phyloP scores from a whole-genome alignment of 768 basidiomycete genomes.

The Rhodotorula graminis region DNA sequence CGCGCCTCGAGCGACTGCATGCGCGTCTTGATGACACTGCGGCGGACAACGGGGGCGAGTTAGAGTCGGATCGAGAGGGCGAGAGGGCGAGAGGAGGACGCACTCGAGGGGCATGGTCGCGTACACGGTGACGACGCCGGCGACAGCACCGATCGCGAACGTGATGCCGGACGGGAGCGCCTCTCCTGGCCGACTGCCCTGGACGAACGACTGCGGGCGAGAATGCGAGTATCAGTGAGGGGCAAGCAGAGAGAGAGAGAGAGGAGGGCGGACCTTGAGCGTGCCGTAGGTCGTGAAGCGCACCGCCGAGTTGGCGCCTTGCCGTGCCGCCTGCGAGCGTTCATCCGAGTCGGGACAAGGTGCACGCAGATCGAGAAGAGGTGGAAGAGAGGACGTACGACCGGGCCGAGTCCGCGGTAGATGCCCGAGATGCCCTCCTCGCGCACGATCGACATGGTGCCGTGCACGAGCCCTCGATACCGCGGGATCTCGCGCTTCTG shows the following conservation, averaged over 20 bases:
- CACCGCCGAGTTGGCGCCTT: slow-evolving; percentile 95
- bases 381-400: slow-evolving; percentile 49
- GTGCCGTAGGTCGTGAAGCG: slow-evolving; percentile 93
- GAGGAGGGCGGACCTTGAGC: slow-evolving; percentile 55
- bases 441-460: slow-evolving; percentile 68
- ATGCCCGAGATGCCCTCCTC: slow-evolving; percentile 72
- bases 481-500: slow-evolving; percentile 76
- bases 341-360: no score
- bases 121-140: slow-evolving; percentile 92
- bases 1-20: slow-evolving; percentile 90
- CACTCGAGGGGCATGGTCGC: slow-evolving; percentile 53
- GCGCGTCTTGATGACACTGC: slow-evolving; percentile 89
- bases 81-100: slow-evolving; percentile 18
- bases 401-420: slow-evolving; percentile 88
- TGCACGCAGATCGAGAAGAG: background rate
- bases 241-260: background rate
- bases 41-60: background rate
- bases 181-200: slow-evolving; percentile 77
- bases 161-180: slow-evolving; percentile 79
- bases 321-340: slow-evolving; percentile 75
- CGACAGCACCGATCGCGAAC: slow-evolving; percentile 87
- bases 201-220: slow-evolving; percentile 64
- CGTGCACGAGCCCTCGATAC: slow-evolving; percentile 82
- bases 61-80: background rate
- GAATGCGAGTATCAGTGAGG: background rate